Conservation (phyloP, 2,329 filamentous ascomycete genomes). For the Coniochaeta sp. region DNA sequence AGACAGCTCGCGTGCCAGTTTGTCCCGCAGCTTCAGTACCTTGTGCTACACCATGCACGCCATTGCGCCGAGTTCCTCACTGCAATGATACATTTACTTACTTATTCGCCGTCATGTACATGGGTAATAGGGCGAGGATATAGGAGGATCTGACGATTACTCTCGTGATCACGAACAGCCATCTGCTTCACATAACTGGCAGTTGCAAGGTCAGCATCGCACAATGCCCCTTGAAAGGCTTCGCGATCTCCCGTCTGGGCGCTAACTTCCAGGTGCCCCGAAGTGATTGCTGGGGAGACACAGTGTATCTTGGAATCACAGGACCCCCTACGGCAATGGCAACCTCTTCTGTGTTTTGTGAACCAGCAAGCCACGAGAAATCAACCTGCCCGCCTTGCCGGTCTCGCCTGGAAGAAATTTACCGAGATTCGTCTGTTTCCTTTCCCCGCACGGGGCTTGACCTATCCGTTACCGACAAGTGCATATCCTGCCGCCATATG, state of each 20-base stretch:
- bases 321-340: background rate
- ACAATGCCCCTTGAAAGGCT: slow-evolving; percentile 15
- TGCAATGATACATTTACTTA: too few relatives aligned
- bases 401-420: background rate
- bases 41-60: background rate
- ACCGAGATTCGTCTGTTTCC: background rate
- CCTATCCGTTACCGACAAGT: background rate
- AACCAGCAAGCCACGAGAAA: background rate
- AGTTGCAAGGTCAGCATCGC: background rate
- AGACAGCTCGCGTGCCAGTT: background rate
- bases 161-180: background rate
- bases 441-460: background rate
- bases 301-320: background rate
- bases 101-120: too few relatives aligned
- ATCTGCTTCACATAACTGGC: slow-evolving; percentile 2
- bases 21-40: background rate
- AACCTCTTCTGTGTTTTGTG: background rate
- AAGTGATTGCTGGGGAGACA: background rate
- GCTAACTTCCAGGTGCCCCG: slow-evolving; percentile 4
- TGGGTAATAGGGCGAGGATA: background rate
- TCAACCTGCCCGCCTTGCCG: background rate
- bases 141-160: background rate
- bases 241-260: slow-evolving; percentile 18
- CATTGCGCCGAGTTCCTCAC: background rate
- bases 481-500: background rate